Percentiles rank a stretch among this genome's conserved stretches.
Conservation (phyloP, 305 asterid genomes). For the Fraxinus xanthoxyloides region DNA sequence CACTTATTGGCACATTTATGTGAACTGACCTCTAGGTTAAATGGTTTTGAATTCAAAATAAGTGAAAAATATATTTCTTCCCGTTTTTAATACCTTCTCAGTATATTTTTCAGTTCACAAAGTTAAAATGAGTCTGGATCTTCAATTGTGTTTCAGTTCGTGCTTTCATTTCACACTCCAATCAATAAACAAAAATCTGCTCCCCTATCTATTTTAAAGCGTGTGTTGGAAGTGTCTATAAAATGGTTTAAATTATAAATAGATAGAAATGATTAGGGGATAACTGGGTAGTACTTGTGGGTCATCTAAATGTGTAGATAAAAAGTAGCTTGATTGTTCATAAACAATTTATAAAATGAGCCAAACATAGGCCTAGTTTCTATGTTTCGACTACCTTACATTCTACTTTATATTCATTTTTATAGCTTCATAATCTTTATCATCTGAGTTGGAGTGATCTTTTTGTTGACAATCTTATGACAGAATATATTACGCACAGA, state of each 20-base stretch:
- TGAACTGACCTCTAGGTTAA: neutral
- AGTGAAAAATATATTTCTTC: neutral
- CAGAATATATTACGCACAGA: constrained; percentile 80
- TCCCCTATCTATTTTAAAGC: constrained; percentile 11
- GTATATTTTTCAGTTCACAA: neutral
- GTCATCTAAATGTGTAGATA: neutral
- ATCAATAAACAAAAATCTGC: neutral
- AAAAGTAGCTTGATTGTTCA: neutral
- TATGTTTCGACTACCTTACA: neutral
- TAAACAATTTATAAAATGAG: neutral
- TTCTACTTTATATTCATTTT: constrained; percentile 5
- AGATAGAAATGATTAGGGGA: neutral
- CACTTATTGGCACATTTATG: neutral
- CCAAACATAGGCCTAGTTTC: constrained; percentile 3
- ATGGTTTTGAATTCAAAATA: neutral
- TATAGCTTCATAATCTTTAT: constrained; percentile 1
- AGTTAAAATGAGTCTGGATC: neutral
- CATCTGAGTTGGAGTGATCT: constrained; percentile 10
- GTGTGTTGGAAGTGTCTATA: neutral
- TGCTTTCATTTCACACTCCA: neutral
- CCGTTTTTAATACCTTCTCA: neutral
- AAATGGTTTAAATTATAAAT: neutral
- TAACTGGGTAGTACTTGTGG: neutral
- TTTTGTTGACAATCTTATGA: constrained; percentile 28
- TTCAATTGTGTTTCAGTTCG: neutral